phyloP scores from a whole-genome alignment of 257 asterid species.

The Solanum appendiculatum region DNA sequence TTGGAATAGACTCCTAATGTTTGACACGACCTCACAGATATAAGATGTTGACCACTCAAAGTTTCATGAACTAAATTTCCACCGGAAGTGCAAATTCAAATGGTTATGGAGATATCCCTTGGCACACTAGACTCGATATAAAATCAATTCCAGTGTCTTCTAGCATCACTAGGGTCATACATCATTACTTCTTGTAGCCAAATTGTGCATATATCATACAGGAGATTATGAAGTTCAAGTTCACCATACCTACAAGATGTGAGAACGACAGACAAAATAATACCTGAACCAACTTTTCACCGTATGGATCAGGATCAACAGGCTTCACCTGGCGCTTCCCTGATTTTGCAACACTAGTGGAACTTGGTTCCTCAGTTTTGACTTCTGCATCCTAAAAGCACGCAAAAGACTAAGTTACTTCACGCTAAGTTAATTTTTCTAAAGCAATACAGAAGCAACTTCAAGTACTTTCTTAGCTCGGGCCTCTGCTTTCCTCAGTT shows the following conservation, averaged over 20 bases:
- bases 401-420: neutral
- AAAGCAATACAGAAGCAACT: constrained; percentile 4
- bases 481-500: constrained; percentile 93
- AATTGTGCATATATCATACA: neutral
- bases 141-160: neutral
- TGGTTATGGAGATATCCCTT: neutral
- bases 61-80: neutral
- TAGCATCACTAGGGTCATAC: neutral
- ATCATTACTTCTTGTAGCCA: neutral
- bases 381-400: constrained; percentile 78
- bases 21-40: neutral
- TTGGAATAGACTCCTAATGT: neutral
- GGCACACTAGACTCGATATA: neutral
- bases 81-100: neutral
- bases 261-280: neutral
- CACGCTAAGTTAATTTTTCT: neutral
- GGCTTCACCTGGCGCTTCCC: constrained; percentile 82
- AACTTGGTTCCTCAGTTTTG: constrained; percentile 66
- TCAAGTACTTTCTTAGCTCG: constrained; percentile 82
- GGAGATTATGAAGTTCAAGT: neutral
- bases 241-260: neutral
- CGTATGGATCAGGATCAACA: constrained; percentile 87
- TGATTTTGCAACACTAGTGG: constrained; percentile 49
- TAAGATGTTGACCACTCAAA: neutral
- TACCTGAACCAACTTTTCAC: constrained; percentile 87